Evolutionary conservation across 2,329 filamentous ascomycete species (phyloP), one percentile per base, ranked within the genome.

Genomic region (Chaetoscypha palmicola): DNA sequence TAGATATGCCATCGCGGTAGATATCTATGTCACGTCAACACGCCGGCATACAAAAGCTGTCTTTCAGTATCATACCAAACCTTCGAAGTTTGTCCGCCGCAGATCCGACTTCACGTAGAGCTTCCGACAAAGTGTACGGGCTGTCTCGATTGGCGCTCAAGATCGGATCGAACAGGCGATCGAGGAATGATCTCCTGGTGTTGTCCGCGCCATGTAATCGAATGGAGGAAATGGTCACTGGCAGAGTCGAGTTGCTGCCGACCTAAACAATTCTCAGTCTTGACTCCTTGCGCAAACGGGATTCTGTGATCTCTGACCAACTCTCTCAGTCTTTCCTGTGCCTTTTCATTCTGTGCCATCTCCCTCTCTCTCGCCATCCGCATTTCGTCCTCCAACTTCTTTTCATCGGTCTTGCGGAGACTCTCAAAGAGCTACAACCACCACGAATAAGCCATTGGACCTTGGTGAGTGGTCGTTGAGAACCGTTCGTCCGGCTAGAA

Each of bases 171-270:
- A 97, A 81, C 46, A 96, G 72, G 26, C 81, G 79, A 62, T 94
- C 77, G 43, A 98, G 79, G 64, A 98, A 96, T 51, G 76, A 73
- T 56, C 77, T 77, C 51, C 92, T 79, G n/a, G 91, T 95, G 61
- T 92, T 81, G 48, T 76, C 75, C 34, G 87, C 88, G 61, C 89
- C 86, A 49, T 94, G 78, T 48, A 98, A 73, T 56, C 85, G 80
- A 61, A 98, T 77, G 34, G 87, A 86, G 56, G 86, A 86, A 62
- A 98, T 83, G 11, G 88, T 87, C 57, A 92, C 86, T 31, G 92
- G 91, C 46, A 92, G 78, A 33, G 86, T 86, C 53, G 84, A 83
- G 64, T 97, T 94, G 66, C 85, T 77, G 54, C 80, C 76, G 59
- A 94, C 76, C 84, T 89, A 40, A 11, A 8, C 5, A 12, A 21